phyloP scores from a whole-genome alignment of 805 yeast species.

The Wickerhamomyces hampshirensis region DNA sequence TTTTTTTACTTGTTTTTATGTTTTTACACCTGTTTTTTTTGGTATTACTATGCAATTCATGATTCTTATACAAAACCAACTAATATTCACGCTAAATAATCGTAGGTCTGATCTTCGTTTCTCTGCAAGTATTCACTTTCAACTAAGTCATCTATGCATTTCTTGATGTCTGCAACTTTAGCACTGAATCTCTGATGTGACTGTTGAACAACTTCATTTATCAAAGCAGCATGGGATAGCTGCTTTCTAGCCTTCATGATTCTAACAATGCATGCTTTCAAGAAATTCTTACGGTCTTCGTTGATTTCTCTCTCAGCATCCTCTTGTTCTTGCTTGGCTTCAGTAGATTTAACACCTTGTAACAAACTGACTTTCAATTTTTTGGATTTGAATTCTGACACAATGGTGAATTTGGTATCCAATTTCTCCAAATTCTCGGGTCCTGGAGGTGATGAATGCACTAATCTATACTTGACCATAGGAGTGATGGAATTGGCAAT shows the following conservation, averaged over 20 bases:
- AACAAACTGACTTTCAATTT: slow-evolving; percentile 80
- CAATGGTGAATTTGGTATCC: slow-evolving; percentile 62
- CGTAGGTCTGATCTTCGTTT: slow-evolving; percentile 65
- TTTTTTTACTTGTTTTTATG: too few species aligned
- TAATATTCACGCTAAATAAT: slow-evolving; percentile 71
- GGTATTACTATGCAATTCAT: too few species aligned
- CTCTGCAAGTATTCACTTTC: slow-evolving; percentile 84
- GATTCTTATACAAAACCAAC: too few species aligned
- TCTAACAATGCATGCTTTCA: slow-evolving; percentile 92
- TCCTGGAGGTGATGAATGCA: slow-evolving; percentile 62
- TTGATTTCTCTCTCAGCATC: slow-evolving; percentile 77
- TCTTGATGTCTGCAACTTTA: slow-evolving; percentile 78
- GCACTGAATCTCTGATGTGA: slow-evolving; percentile 80
- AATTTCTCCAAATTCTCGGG: slow-evolving; percentile 46
- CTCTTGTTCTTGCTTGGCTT: slow-evolving; percentile 62
- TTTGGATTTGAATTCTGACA: slow-evolving; percentile 79
- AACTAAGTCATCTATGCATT: slow-evolving; percentile 77
- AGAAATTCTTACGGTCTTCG: slow-evolving; percentile 77
- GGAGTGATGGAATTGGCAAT: slow-evolving; percentile 78
- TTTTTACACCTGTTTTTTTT: too few species aligned
- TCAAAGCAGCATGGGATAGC: slow-evolving; percentile 71
- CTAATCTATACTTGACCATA: slow-evolving; percentile 69
- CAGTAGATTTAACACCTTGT: slow-evolving; percentile 46
- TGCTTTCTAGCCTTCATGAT: slow-evolving; percentile 92
- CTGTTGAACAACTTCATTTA: slow-evolving; percentile 85